Percentiles rank a stretch among this genome's conserved stretches.
Conservation (phyloP, 768 basidiomycete species). For the Boletus tomentosulus region DNA sequence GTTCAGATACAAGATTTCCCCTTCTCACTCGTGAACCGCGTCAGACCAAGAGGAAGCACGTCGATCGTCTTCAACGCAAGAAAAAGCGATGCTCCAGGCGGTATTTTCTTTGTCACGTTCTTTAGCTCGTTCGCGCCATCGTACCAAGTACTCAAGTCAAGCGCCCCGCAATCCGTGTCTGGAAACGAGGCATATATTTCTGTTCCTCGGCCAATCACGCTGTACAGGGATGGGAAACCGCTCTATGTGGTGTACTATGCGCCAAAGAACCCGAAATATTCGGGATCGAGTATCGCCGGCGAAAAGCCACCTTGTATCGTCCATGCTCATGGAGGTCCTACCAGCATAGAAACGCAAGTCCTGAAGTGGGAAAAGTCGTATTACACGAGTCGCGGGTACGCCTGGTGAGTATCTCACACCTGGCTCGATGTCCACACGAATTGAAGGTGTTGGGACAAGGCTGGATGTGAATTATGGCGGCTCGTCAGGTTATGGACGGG, state of each 20-base stretch:
- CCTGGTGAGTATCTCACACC: conserved; percentile 45
- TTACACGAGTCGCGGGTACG: conserved; percentile 69
- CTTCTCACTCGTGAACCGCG: conserved; percentile 26
- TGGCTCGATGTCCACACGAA: not conserved
- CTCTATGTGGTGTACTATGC: conserved; percentile 64
- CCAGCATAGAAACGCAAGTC: conserved; percentile 40
- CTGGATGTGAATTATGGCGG: conserved; percentile 77
- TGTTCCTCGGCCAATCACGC: conserved; percentile 43
- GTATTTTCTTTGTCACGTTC: conserved; percentile 30
- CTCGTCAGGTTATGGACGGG: conserved; percentile 67
- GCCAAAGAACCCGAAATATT: conserved; percentile 61
- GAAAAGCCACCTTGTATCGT: conserved; percentile 70
- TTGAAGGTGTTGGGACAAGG: conserved; percentile 31
- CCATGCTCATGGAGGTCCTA: conserved; percentile 71
- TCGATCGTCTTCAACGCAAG: conserved; percentile 33
- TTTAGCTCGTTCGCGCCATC: conserved; percentile 20
- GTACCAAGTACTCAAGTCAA: conserved; percentile 21
- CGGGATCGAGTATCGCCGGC: conserved; percentile 39
- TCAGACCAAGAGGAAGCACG: conserved; percentile 22
- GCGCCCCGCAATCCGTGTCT: conserved; percentile 15
- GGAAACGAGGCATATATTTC: conserved; percentile 38
- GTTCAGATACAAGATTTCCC: conserved; percentile 30
- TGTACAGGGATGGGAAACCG: conserved; percentile 35
- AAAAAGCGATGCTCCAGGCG: conserved; percentile 30
- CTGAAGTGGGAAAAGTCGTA: conserved; percentile 56